Conservation (phyloP, 805 yeast genomes). For the Lipomyces spencermartinsiae region DNA sequence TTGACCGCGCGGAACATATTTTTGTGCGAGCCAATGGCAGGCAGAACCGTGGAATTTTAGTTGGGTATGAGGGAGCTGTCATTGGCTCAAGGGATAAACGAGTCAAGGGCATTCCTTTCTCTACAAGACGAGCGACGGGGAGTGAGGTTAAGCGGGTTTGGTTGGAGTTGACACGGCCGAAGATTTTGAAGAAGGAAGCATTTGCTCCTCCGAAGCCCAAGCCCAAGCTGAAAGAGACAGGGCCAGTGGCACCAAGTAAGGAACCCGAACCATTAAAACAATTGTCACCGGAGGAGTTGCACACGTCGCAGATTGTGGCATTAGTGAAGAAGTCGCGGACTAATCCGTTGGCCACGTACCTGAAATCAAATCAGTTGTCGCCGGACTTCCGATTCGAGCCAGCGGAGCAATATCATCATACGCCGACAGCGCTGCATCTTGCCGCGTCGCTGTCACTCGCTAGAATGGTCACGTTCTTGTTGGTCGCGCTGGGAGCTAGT, state of each 20-base stretch:
- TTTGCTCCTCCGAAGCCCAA: conserved; percentile 46
- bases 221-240: conserved; percentile 14
- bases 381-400: conserved; percentile 66
- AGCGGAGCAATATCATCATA: conserved; percentile 52
- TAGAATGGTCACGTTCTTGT: conserved; percentile 69
- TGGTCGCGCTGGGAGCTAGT: conserved; percentile 70
- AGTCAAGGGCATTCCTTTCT: conserved; percentile 78
- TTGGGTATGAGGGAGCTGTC: conserved; percentile 67
- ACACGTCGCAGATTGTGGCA: conserved; percentile 63
- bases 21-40: conserved; percentile 83
- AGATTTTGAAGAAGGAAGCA: conserved; percentile 61
- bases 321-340: conserved; percentile 76
- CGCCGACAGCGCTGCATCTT: conserved; percentile 80
- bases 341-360: conserved; percentile 69
- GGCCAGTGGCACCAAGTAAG: background rate
- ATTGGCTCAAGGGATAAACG: conserved; percentile 64
- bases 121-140: conserved; percentile 86
- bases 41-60: conserved; percentile 64
- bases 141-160: conserved; percentile 83
- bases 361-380: conserved; percentile 62
- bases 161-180: conserved; percentile 72
- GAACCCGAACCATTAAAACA: conserved; percentile 41
- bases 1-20: conserved; percentile 69
- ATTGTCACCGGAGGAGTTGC: conserved; percentile 52
- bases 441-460: conserved; percentile 71